Base-by-base conservation (phyloP, 2,329 filamentous ascomycete species). In the Pyricularia sp. region DNA sequence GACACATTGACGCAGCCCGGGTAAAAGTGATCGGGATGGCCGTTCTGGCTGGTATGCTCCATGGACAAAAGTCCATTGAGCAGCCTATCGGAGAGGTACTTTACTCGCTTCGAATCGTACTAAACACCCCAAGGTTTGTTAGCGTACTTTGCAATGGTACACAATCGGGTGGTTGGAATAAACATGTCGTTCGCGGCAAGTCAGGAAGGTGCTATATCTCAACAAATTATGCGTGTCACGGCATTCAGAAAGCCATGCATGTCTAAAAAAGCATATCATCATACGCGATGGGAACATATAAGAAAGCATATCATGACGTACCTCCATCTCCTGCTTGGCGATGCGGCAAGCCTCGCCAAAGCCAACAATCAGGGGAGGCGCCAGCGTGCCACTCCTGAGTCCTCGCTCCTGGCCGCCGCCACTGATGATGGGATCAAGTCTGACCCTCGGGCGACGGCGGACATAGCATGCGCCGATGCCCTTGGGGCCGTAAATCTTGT, bases 401-500 rank as follows among this genome's bases (percentile, higher is more conserved):
- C 94, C 94, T 81, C 94, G 85, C 80, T 99, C 94, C 75, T 99
- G 94, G 6, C 94, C 94, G 77, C 94, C 94, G 67, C 94, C 94
- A 65, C 87, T 96, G 78, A 99, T 99, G 74, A 99, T 88, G 63
- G 94, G 94, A 66, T 99, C 94, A 66, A 99, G 80, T 76, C 94
- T 90, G 70, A 99, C 94, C 75, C 93, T 88, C 1, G 94, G 94
- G 66, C 94, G 85, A 79, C 94, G 86, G 72, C 94, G 89, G 62
- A 99, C 91, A 73, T 93, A 99, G 78, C 94, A 99, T 66, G 94
- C 94, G 66, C 94, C 94, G 65, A 99, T 90, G 40, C 94, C 94
- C 81, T 96, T 99, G 64, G 94, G 94, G 30, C 94, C 94, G 74
- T 99, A 99, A 65, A 99, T 96, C 79, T 99, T 99, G 79, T 99